Conservation (phyloP, 139 green algal genomes). For the Penium margaritaceum region DNA sequence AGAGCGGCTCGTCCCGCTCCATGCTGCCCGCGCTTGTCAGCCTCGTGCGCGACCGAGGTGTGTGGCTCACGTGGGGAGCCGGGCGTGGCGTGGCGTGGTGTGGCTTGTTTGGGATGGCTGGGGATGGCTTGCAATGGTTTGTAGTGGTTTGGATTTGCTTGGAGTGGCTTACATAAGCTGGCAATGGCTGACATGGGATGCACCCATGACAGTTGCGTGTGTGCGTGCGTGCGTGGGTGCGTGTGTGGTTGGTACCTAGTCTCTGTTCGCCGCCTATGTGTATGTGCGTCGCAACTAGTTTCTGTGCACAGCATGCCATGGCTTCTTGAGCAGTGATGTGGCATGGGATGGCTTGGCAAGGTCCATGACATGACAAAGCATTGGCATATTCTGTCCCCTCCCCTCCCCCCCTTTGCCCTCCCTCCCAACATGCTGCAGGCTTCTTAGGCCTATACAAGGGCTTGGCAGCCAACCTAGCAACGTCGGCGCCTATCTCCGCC, state of each 20-base stretch:
- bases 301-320: too few relatives aligned
- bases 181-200: neutral
- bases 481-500: conserved; percentile 53
- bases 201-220: neutral
- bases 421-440: conserved; percentile 18
- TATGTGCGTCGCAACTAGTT: too few relatives aligned
- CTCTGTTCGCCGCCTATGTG: too few relatives aligned
- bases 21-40: neutral
- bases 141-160: too few relatives aligned
- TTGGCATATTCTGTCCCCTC: too few relatives aligned
- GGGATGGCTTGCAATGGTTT: neutral
- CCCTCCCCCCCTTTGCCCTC: neutral
- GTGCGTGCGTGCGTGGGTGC: neutral
- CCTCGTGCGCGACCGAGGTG: neutral
- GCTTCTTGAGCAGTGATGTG: too few relatives aligned
- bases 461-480: conserved; percentile 41
- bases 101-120: neutral
- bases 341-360: too few relatives aligned
- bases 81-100: neutral
- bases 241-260: neutral
- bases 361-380: too few relatives aligned
- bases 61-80: neutral
- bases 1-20: neutral
- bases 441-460: conserved; percentile 47
- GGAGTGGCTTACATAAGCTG: too few relatives aligned